A percentile compares a stretch with the other conserved stretches of the same genome.
Conservation (phyloP, 129 eudicot genomes). For the Rutidosis leptorrhynchoides region DNA sequence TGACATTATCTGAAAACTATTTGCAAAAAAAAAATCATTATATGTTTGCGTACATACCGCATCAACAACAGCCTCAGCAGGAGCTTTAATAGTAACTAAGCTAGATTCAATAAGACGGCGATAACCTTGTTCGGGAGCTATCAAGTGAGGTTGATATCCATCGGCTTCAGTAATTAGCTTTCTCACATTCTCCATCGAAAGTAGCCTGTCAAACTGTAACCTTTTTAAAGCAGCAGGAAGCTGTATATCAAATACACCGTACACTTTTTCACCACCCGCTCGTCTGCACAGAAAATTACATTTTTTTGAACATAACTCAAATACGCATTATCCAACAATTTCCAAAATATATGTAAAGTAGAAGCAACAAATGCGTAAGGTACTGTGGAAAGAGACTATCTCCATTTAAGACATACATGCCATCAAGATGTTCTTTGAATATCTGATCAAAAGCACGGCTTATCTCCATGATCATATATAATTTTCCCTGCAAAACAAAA, state of each 20-base stretch:
- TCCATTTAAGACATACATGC: slow-evolving; percentile 56
- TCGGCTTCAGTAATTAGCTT: slow-evolving; percentile 93
- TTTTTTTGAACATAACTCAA: background rate
- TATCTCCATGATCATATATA: slow-evolving; percentile 90
- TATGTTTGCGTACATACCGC: slow-evolving; percentile 45
- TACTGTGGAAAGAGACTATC: background rate
- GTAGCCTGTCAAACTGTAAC: slow-evolving; percentile 88
- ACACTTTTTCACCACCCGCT: slow-evolving; percentile 89
- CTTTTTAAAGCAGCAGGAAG: slow-evolving; percentile 94
- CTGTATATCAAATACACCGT: slow-evolving; percentile 77
- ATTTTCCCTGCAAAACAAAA: slow-evolving; percentile 62
- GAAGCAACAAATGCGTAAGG: slow-evolving; percentile 7
- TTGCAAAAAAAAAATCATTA: background rate
- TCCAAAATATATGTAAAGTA: background rate
- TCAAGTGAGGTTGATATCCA: slow-evolving; percentile 96
- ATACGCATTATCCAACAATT: background rate
- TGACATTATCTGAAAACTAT: background rate
- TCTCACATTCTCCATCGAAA: slow-evolving; percentile 89
- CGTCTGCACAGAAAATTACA: slow-evolving; percentile 51
- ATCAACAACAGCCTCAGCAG: slow-evolving; percentile 91
- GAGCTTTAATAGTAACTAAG: slow-evolving; percentile 66
- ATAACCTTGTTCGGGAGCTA: slow-evolving; percentile 97
- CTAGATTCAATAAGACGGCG: slow-evolving; percentile 92
- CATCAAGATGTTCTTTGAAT: slow-evolving; percentile 96
- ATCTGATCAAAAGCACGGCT: slow-evolving; percentile 79